A percentile compares a stretch with the other conserved stretches of the same genome.
Evolutionary conservation across 2,329 filamentous ascomycete species (phyloP).

Genomic region (Calonectria leucothoes): DNA sequence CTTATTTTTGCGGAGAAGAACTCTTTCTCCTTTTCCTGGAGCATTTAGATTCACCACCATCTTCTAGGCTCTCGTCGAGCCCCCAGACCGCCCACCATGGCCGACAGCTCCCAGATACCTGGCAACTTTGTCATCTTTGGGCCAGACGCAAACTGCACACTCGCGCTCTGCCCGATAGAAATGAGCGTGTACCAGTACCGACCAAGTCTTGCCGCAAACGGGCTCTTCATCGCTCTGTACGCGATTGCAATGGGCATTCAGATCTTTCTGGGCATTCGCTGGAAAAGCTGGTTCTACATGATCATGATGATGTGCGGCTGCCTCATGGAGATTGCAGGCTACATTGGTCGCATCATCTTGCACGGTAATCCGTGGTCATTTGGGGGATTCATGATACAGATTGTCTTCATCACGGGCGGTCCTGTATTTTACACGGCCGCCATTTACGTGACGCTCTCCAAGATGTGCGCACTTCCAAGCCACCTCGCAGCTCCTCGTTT

Average conservation of each 20-base stretch:
- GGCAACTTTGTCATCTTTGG: conserved; percentile 51
- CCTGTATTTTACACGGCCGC: conserved; percentile 64
- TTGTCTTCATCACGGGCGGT: conserved; percentile 57
- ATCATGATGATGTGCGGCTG: conserved; percentile 65
- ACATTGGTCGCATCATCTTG: conserved; percentile 67
- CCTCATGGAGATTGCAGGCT: conserved; percentile 70
- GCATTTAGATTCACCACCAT: too few relatives aligned
- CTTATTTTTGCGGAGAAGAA: not conserved
- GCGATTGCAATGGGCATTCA: conserved; percentile 60
- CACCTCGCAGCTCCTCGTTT: rapidly evolving
- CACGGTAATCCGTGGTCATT: conserved; percentile 68
- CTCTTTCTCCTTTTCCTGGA: not conserved
- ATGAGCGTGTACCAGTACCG: conserved; percentile 60
- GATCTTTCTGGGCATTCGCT: conserved; percentile 53
- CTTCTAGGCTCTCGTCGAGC: not conserved
- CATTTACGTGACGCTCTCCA: conserved; percentile 71
- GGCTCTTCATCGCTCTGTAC: conserved; percentile 56
- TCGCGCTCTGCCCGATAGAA: conserved; percentile 58
- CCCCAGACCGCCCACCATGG: conserved; percentile 23
- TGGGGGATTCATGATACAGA: conserved; percentile 71
- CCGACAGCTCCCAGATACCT: conserved; percentile 8
- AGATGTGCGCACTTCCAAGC: conserved; percentile 42
- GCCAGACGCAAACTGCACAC: conserved; percentile 61
- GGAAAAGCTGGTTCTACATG: conserved; percentile 57
- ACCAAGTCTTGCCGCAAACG: conserved; percentile 56